Evolutionary conservation across 768 basidiomycete genomes (phyloP), one percentile per base, ranked within the genome.

Genomic region (Kondoa subrosea): DNA sequence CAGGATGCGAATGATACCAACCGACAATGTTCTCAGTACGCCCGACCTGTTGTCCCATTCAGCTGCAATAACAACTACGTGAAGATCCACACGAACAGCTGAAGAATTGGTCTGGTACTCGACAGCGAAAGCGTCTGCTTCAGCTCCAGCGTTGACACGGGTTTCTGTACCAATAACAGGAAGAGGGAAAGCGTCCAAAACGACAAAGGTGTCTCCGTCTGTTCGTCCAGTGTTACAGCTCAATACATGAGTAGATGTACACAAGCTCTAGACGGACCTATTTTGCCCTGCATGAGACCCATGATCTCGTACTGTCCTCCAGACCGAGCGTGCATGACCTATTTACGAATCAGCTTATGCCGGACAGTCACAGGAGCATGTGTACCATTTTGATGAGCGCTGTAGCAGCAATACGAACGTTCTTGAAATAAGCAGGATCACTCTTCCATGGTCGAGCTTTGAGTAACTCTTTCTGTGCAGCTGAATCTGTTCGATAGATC

Each of bases 1-100:
- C 95, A 3, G 95, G 95, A 79, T 99, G 95, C 17, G 91, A 93
- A 77, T 95, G 91, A 76, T 95, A 95, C 91, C 91, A 93, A n/a
- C 91, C 91, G 71, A 92, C 88, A 4, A 85, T 86, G 75, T 91
- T 85, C 76, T 93, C 65, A 4, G 57, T 70, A 31, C 76, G 70
- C 14, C 74, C 76, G 34, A 76, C 74, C 77, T 77, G 58, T 16
- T 50, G 58, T 14, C 4, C 58, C 1, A 69, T 56, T 14, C 4
- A 56, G n/a, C 50, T 34, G 1, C 16, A 21, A 30, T 40, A 34
- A 1, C 26, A 56, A 33, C 59, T 40, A 26, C 25, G 15, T 17
- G 31, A 27, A 29, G 56, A n/a, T 15, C 26, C 40, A 25, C 27
- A 66, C 73, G 40, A 67, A 89, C 91, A 80, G 86, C 85, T 74